These are phyloP conservation scores for Lasiosphaeria miniovina DNA, from an alignment of 495 filamentous ascomycete genomes.

Conservation along the genomic window DNA sequence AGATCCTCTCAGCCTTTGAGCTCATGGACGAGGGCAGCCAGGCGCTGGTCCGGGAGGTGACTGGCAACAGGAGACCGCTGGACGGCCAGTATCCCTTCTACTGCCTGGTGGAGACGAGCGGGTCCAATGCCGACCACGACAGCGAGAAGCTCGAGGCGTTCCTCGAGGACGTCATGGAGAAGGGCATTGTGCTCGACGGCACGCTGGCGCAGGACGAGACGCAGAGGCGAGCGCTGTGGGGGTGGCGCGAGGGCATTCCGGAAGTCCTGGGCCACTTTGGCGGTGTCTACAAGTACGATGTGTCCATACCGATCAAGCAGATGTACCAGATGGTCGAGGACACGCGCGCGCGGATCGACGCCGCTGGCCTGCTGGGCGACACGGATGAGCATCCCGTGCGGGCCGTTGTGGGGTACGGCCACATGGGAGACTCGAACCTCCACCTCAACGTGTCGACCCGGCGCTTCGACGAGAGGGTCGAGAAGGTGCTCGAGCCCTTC, in stretches of 20 bases:
- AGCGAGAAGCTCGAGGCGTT: slow-evolving; percentile 79
- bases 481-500: slow-evolving; percentile 87
- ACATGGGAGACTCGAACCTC: slow-evolving; percentile 95
- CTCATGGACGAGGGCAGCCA: slow-evolving; percentile 89
- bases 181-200: slow-evolving; percentile 80
- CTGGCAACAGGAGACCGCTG: slow-evolving; percentile 72
- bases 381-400: slow-evolving; percentile 76
- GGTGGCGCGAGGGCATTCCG: slow-evolving; percentile 89
- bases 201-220: slow-evolving; percentile 90
- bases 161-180: slow-evolving; percentile 84
- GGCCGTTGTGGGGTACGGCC: slow-evolving; percentile 90
- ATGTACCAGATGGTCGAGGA: slow-evolving; percentile 89
- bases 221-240: slow-evolving; percentile 81
- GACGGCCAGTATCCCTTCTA: slow-evolving; percentile 88
- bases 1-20: slow-evolving; percentile 97
- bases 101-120: slow-evolving; percentile 92
- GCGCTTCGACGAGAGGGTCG: slow-evolving; percentile 81
- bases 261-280: slow-evolving; percentile 87
- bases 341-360: slow-evolving; percentile 63
- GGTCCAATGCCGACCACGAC: slow-evolving; percentile 91
- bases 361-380: slow-evolving; percentile 73
- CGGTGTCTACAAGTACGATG: slow-evolving; percentile 96
- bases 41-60: slow-evolving; percentile 67
- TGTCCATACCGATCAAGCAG: slow-evolving; percentile 86
- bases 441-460: slow-evolving; percentile 85